phyloP scores from a whole-genome alignment of 176 grass and related monocot genomes.

The Cenchrus americanus region DNA sequence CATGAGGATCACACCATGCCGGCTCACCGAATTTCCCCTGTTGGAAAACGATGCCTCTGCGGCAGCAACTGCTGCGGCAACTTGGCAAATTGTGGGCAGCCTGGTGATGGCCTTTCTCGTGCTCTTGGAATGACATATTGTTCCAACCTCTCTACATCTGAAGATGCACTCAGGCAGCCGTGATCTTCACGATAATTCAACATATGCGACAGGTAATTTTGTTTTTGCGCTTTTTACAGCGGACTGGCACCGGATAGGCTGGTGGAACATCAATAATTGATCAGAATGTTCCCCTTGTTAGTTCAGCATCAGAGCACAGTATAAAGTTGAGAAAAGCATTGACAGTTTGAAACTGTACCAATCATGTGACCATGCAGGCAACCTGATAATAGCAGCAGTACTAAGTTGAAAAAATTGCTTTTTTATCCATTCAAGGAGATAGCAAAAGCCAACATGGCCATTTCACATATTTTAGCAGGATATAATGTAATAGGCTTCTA shows the following conservation, averaged over 20 bases:
- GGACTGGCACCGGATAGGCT: neutral
- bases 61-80: conserved; percentile 9
- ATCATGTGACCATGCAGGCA: neutral
- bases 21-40: conserved; percentile 42
- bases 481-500: neutral
- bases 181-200: neutral
- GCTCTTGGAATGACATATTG: neutral
- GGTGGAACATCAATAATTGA: neutral
- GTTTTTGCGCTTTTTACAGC: neutral
- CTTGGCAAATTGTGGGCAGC: neutral
- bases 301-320: neutral
- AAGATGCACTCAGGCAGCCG: neutral
- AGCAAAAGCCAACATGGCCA: neutral
- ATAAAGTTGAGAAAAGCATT: neutral
- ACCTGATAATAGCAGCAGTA: neutral
- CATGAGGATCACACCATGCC: conserved; percentile 28
- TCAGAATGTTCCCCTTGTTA: neutral
- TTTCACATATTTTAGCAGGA: neutral
- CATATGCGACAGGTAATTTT: neutral
- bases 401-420: neutral
- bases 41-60: conserved; percentile 43
- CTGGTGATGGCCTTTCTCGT: neutral
- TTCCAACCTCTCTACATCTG: conserved; percentile 1
- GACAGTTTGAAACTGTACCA: neutral
- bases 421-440: neutral